Base-by-base conservation (phyloP, 2,329 filamentous ascomycete genomes). In the Colletotrichum lupini region DNA sequence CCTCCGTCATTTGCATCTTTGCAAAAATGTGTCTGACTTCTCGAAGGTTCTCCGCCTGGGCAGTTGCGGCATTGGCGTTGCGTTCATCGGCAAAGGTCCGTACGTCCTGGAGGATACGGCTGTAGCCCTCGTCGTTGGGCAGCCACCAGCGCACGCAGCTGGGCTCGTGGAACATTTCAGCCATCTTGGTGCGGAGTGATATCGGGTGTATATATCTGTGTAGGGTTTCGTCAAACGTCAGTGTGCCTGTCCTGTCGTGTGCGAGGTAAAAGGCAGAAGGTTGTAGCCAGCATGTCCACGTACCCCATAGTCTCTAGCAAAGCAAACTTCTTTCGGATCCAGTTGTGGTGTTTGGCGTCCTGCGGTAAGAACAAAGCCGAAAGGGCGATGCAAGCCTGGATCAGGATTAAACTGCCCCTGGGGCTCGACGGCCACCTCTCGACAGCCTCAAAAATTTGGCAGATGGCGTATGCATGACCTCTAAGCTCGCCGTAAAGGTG, bases 81-180 rank as follows among this genome's bases (percentile, higher is more conserved):
- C 94, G 90, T 76, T 97, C 94, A 77, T 94, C 92, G 32, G 95
- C 94, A 82, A 98, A 95, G 55, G 91, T 89, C 24, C 95, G 92
- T 74, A 98, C 92, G 67, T 90, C 92, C 64, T 92, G 92, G 67
- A 98, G 87, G 55, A 97, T 90, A 0, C 90, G 89, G 12, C 90
- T 92, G 77, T 93, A 93, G 1, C 90, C 91, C 83, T 96, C 93
- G 75, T 94, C 90, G 80, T 97, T 89, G 2, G 95, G 94, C 3
- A 98, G 88, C 97, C 97, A 99, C 94, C 95, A 98, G 70, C 92
- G 88, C 57, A 90, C 90, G 66, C 95, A 91, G 24, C 92, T 91
- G 16, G 90, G 88, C 56, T 94, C 89, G 73, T 89, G 86, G 87
- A 97, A 98, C 28, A 94, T 82, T 59, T 93, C 89, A 37, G 93